These are phyloP conservation scores for Penicillium sp. DNA, from an alignment of 2,329 filamentous ascomycete genomes.

Conservation along the genomic window DNA sequence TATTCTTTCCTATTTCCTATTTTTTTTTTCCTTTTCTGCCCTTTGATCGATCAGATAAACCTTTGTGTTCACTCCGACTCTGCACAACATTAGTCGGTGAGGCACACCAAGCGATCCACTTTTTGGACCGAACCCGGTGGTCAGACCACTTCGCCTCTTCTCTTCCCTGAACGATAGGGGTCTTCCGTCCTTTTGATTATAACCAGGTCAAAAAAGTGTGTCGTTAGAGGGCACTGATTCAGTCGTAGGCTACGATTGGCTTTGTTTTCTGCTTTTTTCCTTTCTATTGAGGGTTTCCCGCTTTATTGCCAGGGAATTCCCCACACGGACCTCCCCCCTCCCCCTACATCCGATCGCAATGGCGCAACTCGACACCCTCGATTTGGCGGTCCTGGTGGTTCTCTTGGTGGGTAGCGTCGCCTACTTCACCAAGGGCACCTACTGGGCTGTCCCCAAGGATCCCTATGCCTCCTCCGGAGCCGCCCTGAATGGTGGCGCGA, in stretches of 20 bases:
- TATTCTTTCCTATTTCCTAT: background rate
- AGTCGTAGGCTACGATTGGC: background rate
- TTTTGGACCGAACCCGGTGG: conserved; percentile 10
- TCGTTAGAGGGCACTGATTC: background rate
- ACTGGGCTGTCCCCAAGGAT: conserved; percentile 80
- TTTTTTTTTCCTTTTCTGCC: background rate
- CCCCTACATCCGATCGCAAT: conserved; percentile 50
- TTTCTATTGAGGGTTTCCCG: background rate
- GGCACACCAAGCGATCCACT: conserved; percentile 17
- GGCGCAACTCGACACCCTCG: conserved; percentile 94
- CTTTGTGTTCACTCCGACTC: background rate
- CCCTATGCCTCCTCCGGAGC: conserved; percentile 75
- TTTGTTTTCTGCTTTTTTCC: background rate
- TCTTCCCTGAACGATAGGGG: conserved; percentile 10
- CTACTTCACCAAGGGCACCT: conserved; percentile 96
- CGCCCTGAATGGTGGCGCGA: conserved; percentile 63
- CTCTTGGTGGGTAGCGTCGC: conserved; percentile 85
- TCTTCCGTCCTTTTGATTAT: conserved; percentile 1
- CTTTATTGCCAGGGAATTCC: conserved; percentile 3
- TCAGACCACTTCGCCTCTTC: conserved; percentile 24
- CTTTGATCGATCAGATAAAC: background rate
- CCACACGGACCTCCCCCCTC: background rate
- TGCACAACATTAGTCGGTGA: background rate
- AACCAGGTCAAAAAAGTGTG: background rate
- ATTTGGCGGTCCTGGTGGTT: conserved; percentile 83